A percentile compares a stretch with the other conserved stretches of the same genome.
phyloP scores from a whole-genome alignment of 176 grass and related monocot genomes.

The Rhynchospora breviuscula region DNA sequence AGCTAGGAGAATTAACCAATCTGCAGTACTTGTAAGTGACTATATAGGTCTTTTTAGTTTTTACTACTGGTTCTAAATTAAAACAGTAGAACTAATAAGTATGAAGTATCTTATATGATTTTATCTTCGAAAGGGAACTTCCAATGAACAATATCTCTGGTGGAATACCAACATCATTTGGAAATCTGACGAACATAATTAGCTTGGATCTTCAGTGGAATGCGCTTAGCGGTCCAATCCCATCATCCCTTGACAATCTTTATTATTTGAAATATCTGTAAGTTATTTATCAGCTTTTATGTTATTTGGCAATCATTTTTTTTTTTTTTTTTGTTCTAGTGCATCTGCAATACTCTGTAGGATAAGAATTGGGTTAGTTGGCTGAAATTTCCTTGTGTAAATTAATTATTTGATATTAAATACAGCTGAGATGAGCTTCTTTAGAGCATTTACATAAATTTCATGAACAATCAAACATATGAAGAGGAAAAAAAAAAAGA shows the following conservation, averaged over 20 bases:
- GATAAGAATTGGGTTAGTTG: background rate
- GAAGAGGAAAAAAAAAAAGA: background rate
- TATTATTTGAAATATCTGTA: slow-evolving; percentile 12
- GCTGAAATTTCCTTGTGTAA: background rate
- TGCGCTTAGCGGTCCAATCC: background rate
- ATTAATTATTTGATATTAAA: background rate
- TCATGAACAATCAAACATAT: background rate
- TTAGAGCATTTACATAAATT: background rate
- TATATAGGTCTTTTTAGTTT: background rate
- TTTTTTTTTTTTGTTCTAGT: too few relatives aligned
- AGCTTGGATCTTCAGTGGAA: slow-evolving; percentile 2
- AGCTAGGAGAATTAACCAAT: slow-evolving; percentile 19
- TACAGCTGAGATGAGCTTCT: background rate
- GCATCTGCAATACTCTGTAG: background rate
- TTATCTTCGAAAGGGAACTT: slow-evolving; percentile 13
- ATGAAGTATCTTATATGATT: background rate
- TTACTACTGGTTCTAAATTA: background rate
- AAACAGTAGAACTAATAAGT: background rate
- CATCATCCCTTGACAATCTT: slow-evolving; percentile 9
- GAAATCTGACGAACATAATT: slow-evolving; percentile 21
- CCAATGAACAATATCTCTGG: slow-evolving; percentile 20
- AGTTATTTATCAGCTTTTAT: background rate
- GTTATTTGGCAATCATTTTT: background rate
- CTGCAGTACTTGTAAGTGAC: slow-evolving; percentile 20
- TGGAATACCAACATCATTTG: background rate